Conservation (phyloP, 192 early-diverging fungal genomes). For the Entophlyctis luteolus region DNA sequence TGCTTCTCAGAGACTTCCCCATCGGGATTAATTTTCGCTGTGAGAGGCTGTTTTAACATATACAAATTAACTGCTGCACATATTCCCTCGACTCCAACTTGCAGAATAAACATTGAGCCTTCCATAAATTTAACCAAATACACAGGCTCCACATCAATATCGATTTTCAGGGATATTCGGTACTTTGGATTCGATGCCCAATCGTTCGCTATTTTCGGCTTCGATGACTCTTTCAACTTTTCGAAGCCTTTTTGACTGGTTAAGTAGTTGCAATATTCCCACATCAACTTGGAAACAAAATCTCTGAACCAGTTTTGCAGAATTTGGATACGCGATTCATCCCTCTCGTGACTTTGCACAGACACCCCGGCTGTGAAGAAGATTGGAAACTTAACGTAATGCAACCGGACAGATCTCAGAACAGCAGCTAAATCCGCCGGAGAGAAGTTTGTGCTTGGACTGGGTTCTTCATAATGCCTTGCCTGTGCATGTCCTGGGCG, state of each 20-base stretch:
- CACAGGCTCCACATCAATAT: constrained; percentile 28
- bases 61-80: constrained; percentile 47
- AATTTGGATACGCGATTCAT: not conserved
- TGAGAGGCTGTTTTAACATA: constrained; percentile 29
- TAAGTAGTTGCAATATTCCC: constrained; percentile 39
- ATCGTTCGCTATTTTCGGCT: not conserved
- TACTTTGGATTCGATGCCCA: constrained; percentile 17
- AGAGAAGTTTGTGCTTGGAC: constrained; percentile 10
- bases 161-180: constrained; percentile 17
- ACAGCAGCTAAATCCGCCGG: constrained; percentile 39
- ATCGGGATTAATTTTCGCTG: not conserved
- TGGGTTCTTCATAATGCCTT: not conserved
- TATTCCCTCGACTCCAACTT: constrained; percentile 45
- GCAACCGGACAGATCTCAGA: constrained; percentile 41
- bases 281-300: constrained; percentile 30
- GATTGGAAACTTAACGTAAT: constrained; percentile 45
- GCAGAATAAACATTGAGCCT: constrained; percentile 37
- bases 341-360: not conserved
- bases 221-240: not conserved
- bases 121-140: constrained; percentile 30
- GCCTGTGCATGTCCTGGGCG: no score
- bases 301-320: constrained; percentile 36
- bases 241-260: constrained; percentile 35
- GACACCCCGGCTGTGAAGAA: constrained; percentile 38
- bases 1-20: constrained; percentile 19